phyloP scores from a whole-genome alignment of 805 yeast species.

The Ascoidea asiatica region DNA sequence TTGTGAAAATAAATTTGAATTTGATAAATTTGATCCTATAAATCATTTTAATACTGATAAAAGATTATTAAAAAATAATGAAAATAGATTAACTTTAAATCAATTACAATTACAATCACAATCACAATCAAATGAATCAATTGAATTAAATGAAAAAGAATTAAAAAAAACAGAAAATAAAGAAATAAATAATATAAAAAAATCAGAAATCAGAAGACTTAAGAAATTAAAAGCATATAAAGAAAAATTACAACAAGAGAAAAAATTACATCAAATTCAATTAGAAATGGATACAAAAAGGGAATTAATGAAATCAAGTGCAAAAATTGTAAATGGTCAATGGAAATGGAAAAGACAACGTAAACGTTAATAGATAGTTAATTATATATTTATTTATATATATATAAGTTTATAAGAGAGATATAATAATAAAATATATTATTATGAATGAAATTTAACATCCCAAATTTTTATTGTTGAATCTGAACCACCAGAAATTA shows the following conservation, averaged over 20 bases:
- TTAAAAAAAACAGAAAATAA: constrained; percentile 11
- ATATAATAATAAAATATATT: too few species aligned
- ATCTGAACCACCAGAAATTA: constrained; percentile 71
- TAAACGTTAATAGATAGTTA: constrained; percentile 19
- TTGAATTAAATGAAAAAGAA: constrained; percentile 12
- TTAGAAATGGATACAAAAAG: constrained; percentile 63
- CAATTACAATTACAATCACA: constrained; percentile 27
- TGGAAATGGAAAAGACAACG: constrained; percentile 82
- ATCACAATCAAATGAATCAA: neutral
- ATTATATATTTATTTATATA: too few species aligned
- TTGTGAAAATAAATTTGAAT: constrained; percentile 49
- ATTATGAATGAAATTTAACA: constrained; percentile 12
- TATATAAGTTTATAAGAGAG: too few species aligned
- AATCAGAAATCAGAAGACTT: constrained; percentile 37
- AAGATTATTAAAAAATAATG: constrained; percentile 44
- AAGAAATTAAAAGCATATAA: constrained; percentile 48
- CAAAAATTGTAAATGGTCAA: constrained; percentile 48
- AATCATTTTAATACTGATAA: constrained; percentile 59
- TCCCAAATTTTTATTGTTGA: constrained; percentile 70
- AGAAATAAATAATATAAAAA: constrained; percentile 16
- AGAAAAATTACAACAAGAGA: constrained; percentile 54
- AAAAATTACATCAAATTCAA: constrained; percentile 55
- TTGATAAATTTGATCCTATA: constrained; percentile 48
- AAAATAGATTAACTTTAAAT: constrained; percentile 52
- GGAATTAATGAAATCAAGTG: constrained; percentile 72